A percentile compares a stretch with the other conserved stretches of the same genome.
These are phyloP conservation scores for Hanseniaspora vineae DNA, from an alignment of 805 yeast species.

Conservation along the genomic window DNA sequence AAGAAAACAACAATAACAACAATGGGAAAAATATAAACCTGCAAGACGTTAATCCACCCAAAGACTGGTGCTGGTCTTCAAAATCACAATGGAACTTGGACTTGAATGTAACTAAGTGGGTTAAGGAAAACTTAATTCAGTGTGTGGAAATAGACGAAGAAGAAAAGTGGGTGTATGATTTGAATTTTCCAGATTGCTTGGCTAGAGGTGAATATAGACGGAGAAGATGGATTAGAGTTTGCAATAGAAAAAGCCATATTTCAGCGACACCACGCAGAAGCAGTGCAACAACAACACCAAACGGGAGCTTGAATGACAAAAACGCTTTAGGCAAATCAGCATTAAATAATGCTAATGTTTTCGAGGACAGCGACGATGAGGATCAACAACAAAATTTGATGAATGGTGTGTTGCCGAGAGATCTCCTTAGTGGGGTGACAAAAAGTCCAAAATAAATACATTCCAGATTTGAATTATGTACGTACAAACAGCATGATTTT, in stretches of 20 bases:
- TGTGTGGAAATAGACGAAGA: conserved; percentile 52
- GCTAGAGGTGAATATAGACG: conserved; percentile 34
- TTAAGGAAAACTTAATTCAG: conserved; percentile 32
- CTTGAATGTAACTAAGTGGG: conserved; percentile 54
- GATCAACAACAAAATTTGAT: conserved; percentile 1
- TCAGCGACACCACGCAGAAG: neutral
- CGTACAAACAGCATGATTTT: neutral
- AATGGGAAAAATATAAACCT: conserved; percentile 5
- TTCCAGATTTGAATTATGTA: neutral
- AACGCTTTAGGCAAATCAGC: neutral
- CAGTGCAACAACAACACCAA: neutral
- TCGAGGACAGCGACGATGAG: neutral
- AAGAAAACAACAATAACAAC: neutral
- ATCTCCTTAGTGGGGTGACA: neutral
- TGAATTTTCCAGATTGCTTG: conserved; percentile 11
- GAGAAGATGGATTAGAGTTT: conserved; percentile 51
- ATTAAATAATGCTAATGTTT: neutral
- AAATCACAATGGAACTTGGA: conserved; percentile 52
- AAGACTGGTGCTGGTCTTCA: conserved; percentile 39
- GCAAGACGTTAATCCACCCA: conserved; percentile 40
- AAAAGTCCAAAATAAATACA: neutral
- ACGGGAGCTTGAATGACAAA: neutral
- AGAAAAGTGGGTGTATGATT: conserved; percentile 81
- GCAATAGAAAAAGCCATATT: conserved; percentile 15
- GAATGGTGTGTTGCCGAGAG: neutral